Conservation (phyloP, 2,329 filamentous ascomycete species). For the Xylaria sp. region DNA sequence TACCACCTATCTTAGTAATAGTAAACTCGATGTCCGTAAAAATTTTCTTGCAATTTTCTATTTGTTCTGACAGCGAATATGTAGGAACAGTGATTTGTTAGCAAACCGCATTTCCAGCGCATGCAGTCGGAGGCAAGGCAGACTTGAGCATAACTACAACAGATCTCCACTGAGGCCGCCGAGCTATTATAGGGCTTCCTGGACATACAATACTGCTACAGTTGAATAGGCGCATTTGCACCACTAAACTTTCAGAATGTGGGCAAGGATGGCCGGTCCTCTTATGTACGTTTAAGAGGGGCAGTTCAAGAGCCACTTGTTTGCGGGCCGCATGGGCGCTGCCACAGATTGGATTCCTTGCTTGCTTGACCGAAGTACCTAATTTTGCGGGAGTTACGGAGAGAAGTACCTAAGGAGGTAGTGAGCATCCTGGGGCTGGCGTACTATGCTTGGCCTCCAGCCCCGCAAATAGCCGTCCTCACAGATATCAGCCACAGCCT, state of each 20-base stretch:
- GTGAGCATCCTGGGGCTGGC: neutral
- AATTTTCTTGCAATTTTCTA: neutral
- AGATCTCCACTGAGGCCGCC: conserved; percentile 4
- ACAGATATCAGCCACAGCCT: conserved; percentile 34
- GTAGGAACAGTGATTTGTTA: conserved; percentile 2
- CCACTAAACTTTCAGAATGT: conserved; percentile 24
- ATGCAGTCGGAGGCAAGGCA: conserved; percentile 22
- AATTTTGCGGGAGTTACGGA: neutral
- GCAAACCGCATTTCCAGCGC: neutral
- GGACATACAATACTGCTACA: neutral
- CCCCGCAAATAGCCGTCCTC: conserved; percentile 40
- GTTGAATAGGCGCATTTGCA: conserved; percentile 22
- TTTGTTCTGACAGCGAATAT: neutral
- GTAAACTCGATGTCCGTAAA: neutral
- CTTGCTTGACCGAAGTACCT: neutral
- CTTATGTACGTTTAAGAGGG: conserved; percentile 17
- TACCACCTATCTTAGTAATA: neutral
- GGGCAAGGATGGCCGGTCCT: conserved; percentile 9
- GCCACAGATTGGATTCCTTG: conserved; percentile 19
- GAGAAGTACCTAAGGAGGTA: neutral
- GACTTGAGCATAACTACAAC: conserved; percentile 12
- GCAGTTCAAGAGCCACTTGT: neutral
- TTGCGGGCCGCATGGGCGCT: conserved; percentile 12
- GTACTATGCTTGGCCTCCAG: neutral
- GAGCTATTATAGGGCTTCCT: conserved; percentile 18